Evolutionary conservation across 495 filamentous ascomycete genomes (phyloP), one percentile per base, ranked within the genome.

Genomic region (Zalerion maritima): DNA sequence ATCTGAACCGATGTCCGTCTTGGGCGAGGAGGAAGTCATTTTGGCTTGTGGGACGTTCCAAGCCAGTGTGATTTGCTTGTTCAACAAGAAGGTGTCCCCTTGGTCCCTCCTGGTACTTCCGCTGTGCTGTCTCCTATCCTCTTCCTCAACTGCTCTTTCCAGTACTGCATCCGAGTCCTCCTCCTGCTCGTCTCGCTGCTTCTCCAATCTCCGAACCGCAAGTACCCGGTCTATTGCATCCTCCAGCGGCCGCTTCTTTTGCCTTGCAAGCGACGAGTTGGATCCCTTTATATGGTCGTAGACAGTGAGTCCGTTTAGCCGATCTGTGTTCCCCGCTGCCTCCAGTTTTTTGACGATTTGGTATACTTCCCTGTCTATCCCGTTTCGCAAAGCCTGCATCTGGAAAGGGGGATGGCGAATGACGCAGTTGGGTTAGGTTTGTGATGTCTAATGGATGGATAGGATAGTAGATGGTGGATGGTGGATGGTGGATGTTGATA

Each of bases 221-320:
- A 97, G 59, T 2, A 91, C 81, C 13, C 83, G 63, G 44, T 93
- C 84, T 38, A 96, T 80, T 26, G 81, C 79, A 41, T 84, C 76
- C 47, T 93, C 80, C 9, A 97, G 54, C 9, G 75, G 57, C 31
- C 69, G 71, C 53, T 89, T 92, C 5, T 78, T 81, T 39, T 75
- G 75, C 9, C 85, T 62, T 25, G 79, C 81, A 21, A 93, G 49
- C 36, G 74, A 80, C 1, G 84, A 92, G 44, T 93, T 94, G 3
- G 82, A 91, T 37, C 60, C 60, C 42, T 81, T 80, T 39, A 94
- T 80, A 29, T 60, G 58, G 9, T 83, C 78, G 46, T 85, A 89
- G 6, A 91, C 69, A 1, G 52, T 50, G 1, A 68, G 47, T 1
- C 76, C 62, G 2, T 78, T 74, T 10, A 82, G 49, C 9, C 55